Conservation (phyloP, 176 grass and related monocot genomes). For the Aegilops tauschii region DNA sequence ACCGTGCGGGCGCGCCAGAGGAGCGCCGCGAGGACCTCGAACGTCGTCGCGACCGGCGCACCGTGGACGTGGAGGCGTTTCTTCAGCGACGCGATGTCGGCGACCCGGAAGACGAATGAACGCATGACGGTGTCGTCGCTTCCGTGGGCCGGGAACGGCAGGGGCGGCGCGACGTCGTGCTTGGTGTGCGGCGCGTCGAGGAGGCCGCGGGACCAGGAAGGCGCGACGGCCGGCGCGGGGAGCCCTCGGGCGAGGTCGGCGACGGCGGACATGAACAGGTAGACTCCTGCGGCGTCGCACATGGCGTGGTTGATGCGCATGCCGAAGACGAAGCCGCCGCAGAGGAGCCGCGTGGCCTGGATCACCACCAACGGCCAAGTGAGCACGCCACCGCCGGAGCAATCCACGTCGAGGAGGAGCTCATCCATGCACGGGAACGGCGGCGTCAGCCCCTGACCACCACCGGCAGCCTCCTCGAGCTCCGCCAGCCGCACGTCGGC, state of each 20-base stretch:
- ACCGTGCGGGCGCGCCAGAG: constrained; percentile 28
- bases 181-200: constrained; percentile 37
- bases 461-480: not conserved
- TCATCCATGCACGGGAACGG: constrained; percentile 48
- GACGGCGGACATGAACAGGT: constrained; percentile 32
- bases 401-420: constrained; percentile 32
- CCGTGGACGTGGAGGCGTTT: not conserved
- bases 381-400: not conserved
- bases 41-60: not conserved
- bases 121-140: not conserved
- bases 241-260: constrained; percentile 24
- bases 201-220: constrained; percentile 46
- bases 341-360: constrained; percentile 52
- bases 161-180: not conserved
- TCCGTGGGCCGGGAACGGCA: not conserved
- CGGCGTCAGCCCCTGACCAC: not conserved
- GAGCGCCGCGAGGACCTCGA: constrained; percentile 20
- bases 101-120: not conserved
- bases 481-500: constrained; percentile 38
- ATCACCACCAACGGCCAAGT: constrained; percentile 33
- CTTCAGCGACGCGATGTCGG: constrained; percentile 4
- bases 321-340: constrained; percentile 51
- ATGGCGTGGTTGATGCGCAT: constrained; percentile 43
- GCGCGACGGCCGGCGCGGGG: not conserved
- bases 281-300: constrained; percentile 34